Percentiles rank a stretch among this genome's conserved stretches.
phyloP scores from a whole-genome alignment of 805 yeast species.

The Myxozyma monticola region DNA sequence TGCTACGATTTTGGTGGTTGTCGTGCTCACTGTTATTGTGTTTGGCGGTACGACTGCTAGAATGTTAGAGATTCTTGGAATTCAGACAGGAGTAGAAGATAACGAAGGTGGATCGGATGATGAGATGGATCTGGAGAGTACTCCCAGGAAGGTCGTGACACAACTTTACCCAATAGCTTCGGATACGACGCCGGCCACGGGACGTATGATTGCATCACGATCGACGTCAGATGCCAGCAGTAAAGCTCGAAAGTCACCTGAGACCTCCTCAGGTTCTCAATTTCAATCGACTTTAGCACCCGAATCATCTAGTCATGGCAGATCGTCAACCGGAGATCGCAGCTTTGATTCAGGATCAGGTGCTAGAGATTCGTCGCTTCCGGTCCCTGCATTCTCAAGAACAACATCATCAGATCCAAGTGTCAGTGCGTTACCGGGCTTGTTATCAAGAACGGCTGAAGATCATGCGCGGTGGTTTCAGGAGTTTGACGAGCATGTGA shows the following conservation, averaged over 20 bases:
- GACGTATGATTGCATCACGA: background rate
- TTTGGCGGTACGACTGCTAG: constrained; percentile 99
- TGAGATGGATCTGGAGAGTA: constrained; percentile 15
- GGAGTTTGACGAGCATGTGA: constrained; percentile 86
- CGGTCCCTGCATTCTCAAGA: constrained; percentile 33
- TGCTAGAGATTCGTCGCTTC: background rate
- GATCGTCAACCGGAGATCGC: background rate
- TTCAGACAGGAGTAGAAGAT: constrained; percentile 89
- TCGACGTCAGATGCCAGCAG: background rate
- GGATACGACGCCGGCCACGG: background rate
- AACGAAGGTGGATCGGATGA: constrained; percentile 58
- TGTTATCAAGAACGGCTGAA: constrained; percentile 42
- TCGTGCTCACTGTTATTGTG: constrained; percentile 89
- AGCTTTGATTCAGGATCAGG: background rate
- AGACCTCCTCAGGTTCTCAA: background rate
- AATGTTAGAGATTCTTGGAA: constrained; percentile 92
- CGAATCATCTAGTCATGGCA: background rate
- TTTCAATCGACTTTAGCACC: constrained; percentile 1
- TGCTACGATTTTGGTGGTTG: constrained; percentile 97
- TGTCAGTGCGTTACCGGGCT: constrained; percentile 6
- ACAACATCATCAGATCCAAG: constrained; percentile 21
- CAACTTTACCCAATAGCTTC: background rate
- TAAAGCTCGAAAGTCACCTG: constrained; percentile 11
- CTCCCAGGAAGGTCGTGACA: background rate
- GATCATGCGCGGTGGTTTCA: constrained; percentile 90